Base-by-base conservation (phyloP, 1,139 yeast species). In the Pichia sp. region DNA sequence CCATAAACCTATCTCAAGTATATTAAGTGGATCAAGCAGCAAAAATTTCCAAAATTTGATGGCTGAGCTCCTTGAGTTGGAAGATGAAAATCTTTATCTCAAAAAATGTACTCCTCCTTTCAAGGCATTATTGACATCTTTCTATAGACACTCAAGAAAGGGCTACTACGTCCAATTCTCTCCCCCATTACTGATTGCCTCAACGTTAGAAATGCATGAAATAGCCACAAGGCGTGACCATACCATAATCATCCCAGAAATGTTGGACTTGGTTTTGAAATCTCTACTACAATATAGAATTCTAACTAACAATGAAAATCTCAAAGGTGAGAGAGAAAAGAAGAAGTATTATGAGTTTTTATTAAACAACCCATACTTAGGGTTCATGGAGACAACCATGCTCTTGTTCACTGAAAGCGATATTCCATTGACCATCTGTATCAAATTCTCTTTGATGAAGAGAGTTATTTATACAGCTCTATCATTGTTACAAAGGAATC, bases 151-250 rank as follows among this genome's bases (percentile, higher is more conserved):
- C 53, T 59, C 50, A 43, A 60, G 10, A 40, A 57, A 17, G 33
- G 56, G 55, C 5, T 48, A 43, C 9, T 56, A 58, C 24, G 41
- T 51, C n/a, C 60, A 58, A 38, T 56, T 59, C 46, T 51, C 59
- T 10, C 34, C 60, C 36, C 56, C 67, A 6, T 54, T 61, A 30
- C 51, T 78, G 54, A 69, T 84, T 62, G 84, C 83, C 58, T 78
- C 83, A 59, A 81, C 86, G 0, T 75, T 84, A 34, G 75, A 79
- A 49, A 77, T 82, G 78, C 67, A 74, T 50, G 90, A 84, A 63
- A 77, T 83, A 31, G 64, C 83, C 0, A 72, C 81, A 1, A 74
- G 90, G 60, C 31, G 36, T 31, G 79, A 79, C 1, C 33, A 33
- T 2, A 67, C 76, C 8, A 47, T 49, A 6, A 33, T 42, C 16